Base-by-base conservation (phyloP, 768 basidiomycete genomes). In the Pleurotus tuoliensis region DNA sequence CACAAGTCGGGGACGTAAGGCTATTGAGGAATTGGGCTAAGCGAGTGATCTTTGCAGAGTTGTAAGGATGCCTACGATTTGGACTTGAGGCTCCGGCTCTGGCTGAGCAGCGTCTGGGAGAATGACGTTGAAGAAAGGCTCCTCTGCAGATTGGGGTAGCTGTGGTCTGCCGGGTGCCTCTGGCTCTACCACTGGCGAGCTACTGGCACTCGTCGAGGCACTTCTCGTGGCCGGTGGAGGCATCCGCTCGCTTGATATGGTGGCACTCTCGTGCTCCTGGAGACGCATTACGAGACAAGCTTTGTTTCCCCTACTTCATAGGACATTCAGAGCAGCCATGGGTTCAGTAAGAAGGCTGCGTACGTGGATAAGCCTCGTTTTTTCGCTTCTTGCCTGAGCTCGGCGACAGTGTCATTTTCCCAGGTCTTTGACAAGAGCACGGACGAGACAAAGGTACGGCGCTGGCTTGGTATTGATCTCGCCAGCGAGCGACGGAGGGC, bases 241-340 rank as follows among this genome's bases (percentile, higher is more conserved):
- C 27, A 57, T 38, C 56, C 58, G 15, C 63, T 61, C 39, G 61
- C 58, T 22, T 64, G 58, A 53, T 1, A 63, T 58, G 43, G 58
- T 67, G 51, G 60, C 62, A 30, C 72, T 67, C 44, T 86, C 82
- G 47, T 78, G 72, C 62, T 82, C 74, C 59, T 79, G 74, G 48
- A 88, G 71, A 54, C 83, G 80, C 39, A 77, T 63, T 57, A 86
- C 73, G 27, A 88, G 68, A 3, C 73, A 74, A 3, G 80, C 70
- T 67, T 88, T 89, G 67, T 75, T 83, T 2, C 86, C 86, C 59
- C 71, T 78, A 22, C 86, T 88, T 48, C 40, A 39, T 37, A 27
- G 47, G 45, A 47, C 60, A 22, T 11, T 18, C 16, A 15, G 47
- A 64, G 59, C 44, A 54, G 46, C 4, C 37, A 49, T 54, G 15